Base-by-base conservation (phyloP, 306 rosid genomes). In the Acacia acuminata region DNA sequence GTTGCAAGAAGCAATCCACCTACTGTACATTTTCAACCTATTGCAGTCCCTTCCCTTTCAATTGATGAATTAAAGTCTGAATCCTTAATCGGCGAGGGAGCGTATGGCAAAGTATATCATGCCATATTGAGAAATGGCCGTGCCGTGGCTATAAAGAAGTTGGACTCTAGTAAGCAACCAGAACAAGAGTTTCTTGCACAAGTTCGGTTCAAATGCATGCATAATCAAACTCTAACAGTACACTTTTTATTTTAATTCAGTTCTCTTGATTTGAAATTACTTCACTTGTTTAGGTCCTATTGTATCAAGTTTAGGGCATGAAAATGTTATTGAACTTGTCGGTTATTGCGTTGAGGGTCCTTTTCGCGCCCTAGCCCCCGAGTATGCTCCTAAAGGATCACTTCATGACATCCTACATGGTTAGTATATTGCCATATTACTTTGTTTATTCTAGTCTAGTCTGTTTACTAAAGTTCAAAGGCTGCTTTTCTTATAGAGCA, bases 361-460 rank as follows among this genome's bases (percentile, higher is more conserved):
- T 77, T 87, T 89, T 30, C 94, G 91, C 19, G 88, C 90, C 82
- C 90, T 94, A 75, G 89, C 94, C 19, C 92, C 84, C 67, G 94
- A 92, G 83, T 90, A 81, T 87, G 94, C 98, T 79, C 91, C 97
- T 51, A 81, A 90, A 19, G 98, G 94, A 20, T 92, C 98, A 72
- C 94, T 94, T 78, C 94, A 92, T 76, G 97, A 92, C 81, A 85
- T 88, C 82, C 88, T 94, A 45, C 97, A 90, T 56, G 97, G 98
- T 90, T 68, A 81, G 86, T 81, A 24, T 25, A 27, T 50, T 50
- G 22, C 60, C 25, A n/a, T 43, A 43, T 61, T 38, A 6, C 42
- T 38, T 38, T 38, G 42, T 38, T 25, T 61, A 25, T 61, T 27
- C 68, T 61, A 61, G 19, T 25, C 38, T 61, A 61, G 34, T 25